Evolutionary conservation across 176 grass and related monocot genomes (phyloP), one percentile per base, ranked within the genome.

Genomic region (Cenchrus purpureus): DNA sequence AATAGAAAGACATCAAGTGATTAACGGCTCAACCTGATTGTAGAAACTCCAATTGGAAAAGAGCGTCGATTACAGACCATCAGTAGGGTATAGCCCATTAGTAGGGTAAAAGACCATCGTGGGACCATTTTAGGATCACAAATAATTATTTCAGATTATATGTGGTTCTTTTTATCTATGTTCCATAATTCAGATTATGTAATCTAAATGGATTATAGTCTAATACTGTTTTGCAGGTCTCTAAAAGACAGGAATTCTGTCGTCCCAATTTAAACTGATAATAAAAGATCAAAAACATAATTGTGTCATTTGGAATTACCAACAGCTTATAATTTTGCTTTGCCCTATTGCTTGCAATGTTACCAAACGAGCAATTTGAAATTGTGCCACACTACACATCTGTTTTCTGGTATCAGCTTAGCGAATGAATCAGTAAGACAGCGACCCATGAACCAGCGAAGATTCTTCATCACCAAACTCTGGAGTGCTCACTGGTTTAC

Each of bases 401-500:
- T 72, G 31, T 78, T 16, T 59, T 73, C 28, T 11, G 58, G 2
- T 53, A 14, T 16, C 13, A 19, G 29, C 13, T 68, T 48, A 20
- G 17, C 44, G 53, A 55, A 59, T 2, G n/a, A 43, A n/a, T 78
- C 73, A 54, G 71, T 25, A 20, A 83, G 56, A 82, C 3, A 61
- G 17, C 4, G 70, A 81, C 53, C 53, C 15, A 65, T 2, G 63
- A 72, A 68, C 73, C 67, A 83, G 60, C 69, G 66, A 78, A 83
- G 54, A 67, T 56, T 62, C 52, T 52, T 22, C 68, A 32, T 20
- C 71, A 79, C 80, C 57, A 82, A 67, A 73, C 79, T 63, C 60
- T 29, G 0, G 3, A 37, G 62, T 7, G 83, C 20, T 76, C 55
- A 51, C 62, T 54, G 67, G 12, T 46, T 46, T 78, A 84, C 85